Evolutionary conservation across 768 basidiomycete genomes (phyloP).

Genomic region (Leccinum ochraceum): DNA sequence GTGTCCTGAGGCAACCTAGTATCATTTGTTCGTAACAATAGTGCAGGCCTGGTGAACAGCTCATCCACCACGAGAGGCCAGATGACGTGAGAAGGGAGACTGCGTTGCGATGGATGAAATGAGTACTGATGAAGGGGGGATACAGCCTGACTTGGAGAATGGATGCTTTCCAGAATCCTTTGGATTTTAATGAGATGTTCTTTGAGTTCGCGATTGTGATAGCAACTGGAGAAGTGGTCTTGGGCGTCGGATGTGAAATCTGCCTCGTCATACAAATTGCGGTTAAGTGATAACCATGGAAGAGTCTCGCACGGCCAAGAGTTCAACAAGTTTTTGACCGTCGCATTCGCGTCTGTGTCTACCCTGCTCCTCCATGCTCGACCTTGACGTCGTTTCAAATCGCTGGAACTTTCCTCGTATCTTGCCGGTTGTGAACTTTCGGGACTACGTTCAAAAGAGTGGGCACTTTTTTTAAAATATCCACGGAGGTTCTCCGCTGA

Average conservation of each 20-base stretch:
- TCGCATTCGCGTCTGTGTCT: neutral
- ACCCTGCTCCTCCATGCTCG: constrained; percentile 4
- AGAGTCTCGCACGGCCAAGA: constrained; percentile 17
- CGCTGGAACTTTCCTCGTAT: neutral
- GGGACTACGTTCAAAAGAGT: no score
- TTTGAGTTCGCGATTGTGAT: constrained; percentile 8
- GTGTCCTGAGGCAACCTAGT: neutral
- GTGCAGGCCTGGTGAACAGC: constrained; percentile 2
- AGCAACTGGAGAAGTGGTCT: constrained; percentile 13
- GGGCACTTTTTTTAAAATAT: neutral
- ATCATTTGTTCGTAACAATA: neutral
- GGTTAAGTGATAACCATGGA: neutral
- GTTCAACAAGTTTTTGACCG: constrained; percentile 2
- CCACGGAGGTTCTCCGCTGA: neutral
- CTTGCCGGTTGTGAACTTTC: no score
- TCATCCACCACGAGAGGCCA: neutral
- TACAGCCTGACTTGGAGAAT: neutral
- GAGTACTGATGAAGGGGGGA: neutral
- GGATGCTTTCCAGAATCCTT: neutral
- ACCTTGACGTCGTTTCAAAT: neutral
- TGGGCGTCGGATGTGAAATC: neutral
- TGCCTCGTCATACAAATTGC: constrained; percentile 1
- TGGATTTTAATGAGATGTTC: neutral
- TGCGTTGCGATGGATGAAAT: neutral
- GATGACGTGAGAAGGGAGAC: neutral